Base-by-base conservation (phyloP, 163 green algal genomes). In the Scenedesmus sp. region DNA sequence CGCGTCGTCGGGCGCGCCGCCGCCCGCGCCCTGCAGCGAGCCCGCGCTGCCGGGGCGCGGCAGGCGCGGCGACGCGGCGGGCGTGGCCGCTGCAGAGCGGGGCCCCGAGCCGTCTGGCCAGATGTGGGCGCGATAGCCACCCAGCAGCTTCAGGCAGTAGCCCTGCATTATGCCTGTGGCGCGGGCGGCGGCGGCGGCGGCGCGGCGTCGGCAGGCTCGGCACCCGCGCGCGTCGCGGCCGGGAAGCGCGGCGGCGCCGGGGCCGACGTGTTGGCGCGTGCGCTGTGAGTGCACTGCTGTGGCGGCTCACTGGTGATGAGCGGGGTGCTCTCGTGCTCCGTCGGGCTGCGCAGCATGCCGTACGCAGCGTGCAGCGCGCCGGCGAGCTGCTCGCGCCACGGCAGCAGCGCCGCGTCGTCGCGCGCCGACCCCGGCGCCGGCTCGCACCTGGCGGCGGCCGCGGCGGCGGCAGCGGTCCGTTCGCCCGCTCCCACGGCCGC, bases 251-350 rank as follows among this genome's bases (percentile, higher is more conserved):
- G n/a, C n/a, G n/a, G n/a, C n/a, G n/a, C n/a, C n/a, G n/a, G n/a
- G n/a, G n/a, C n/a, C n/a, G n/a, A n/a, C n/a, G n/a, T n/a, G n/a
- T n/a, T n/a, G n/a, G n/a, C n/a, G n/a, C n/a, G n/a, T n/a, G n/a
- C n/a, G n/a, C n/a, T n/a, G n/a, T n/a, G n/a, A n/a, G n/a, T n/a
- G n/a, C n/a, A 18, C 24, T n/a, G n/a, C n/a, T n/a, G n/a, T n/a
- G n/a, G n/a, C n/a, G n/a, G 63, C 47, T 71, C 45, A 89, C 85
- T 65, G 3, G 77, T 84, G 22, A 92, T 89, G n/a, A 91, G 14
- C 13, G 84, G 83, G 51, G 85, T 93, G 80, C 81, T 91, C 84
- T 96, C 88, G 65, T 91, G 90, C 88, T 96, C 91, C 28, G 87
- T 93, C 14, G 90, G 90, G 67, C 85, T 92, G 45, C 87, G 71